Evolutionary conservation across 768 basidiomycete genomes (phyloP), one percentile per base, ranked within the genome.

Genomic region (Lactifluus hygrophoroides): DNA sequence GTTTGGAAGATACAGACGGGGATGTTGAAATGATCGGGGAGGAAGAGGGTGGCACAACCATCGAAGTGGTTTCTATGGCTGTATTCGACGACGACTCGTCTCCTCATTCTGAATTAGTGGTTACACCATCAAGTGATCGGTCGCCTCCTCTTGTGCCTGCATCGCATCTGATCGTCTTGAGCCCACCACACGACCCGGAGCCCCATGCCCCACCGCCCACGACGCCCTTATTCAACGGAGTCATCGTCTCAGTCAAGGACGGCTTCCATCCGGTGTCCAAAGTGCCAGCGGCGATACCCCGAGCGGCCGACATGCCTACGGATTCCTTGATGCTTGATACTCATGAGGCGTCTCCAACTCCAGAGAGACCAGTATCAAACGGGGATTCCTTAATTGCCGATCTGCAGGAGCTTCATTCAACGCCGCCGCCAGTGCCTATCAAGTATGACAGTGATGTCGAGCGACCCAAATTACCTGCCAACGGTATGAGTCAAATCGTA

Each of bases 111-210:
- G 61, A 59, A 1, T 19, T 48, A 34, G 13, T 61, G 32, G 45
- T 53, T 14, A 62, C 53, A 2, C 61, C 61, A 16, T 54, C 62
- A 13, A 62, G 54, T 25, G 56, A 58, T 19, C 17, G 1, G 61
- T 25, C 52, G 1, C 28, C 14, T 17, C 37, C 27, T 35, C 34
- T 35, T 16, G n/a, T n/a, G 17, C 17, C 43, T 14, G 27, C 40
- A 32, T 42, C 40, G 14, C 49, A 50, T 45, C 46, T 51, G 27
- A 60, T 62, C 7, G 47, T 52, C 32, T 34, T 51, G 48, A 59
- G 47, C 7, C 47, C 53, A 14, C 42, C 32, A 43, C 25, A 32
- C 32, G 52, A 30, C 25, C 9, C 53, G 34, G 35, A 34, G 7
- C 25, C 52, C n/a, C 58, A 48, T 14, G 14, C 58, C 6, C 25